Evolutionary conservation across 805 yeast genomes (phyloP).

Genomic region (Metschnikowia colocasiae): DNA sequence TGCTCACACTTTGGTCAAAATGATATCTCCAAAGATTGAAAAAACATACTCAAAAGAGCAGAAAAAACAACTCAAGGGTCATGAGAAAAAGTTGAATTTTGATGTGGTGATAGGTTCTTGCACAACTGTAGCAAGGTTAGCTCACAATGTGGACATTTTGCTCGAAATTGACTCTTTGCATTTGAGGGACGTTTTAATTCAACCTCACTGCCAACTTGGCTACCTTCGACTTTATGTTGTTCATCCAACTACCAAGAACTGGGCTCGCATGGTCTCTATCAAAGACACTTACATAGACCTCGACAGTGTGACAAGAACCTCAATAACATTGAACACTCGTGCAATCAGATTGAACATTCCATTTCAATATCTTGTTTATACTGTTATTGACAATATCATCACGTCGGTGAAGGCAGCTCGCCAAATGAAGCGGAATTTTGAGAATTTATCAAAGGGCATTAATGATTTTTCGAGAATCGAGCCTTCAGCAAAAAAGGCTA

Average conservation of each 20-base stretch:
- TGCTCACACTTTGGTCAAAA: slow-evolving; percentile 32
- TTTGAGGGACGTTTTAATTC: slow-evolving; percentile 22
- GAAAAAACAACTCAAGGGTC: slow-evolving; percentile 20
- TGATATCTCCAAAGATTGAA: slow-evolving; percentile 32
- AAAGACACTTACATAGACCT: slow-evolving; percentile 25
- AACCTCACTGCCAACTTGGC: slow-evolving; percentile 31
- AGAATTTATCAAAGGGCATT: slow-evolving; percentile 21
- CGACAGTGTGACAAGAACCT: slow-evolving; percentile 13
- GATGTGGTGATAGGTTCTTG: slow-evolving; percentile 32
- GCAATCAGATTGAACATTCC: slow-evolving; percentile 60
- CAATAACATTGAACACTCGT: slow-evolving; percentile 19
- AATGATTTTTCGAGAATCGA: slow-evolving; percentile 32
- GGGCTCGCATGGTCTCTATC: slow-evolving; percentile 37
- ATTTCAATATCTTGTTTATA: slow-evolving; percentile 67
- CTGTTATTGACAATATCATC: slow-evolving; percentile 74
- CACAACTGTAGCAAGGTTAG: slow-evolving; percentile 42
- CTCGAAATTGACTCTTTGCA: slow-evolving; percentile 40
- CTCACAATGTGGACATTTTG: slow-evolving; percentile 45
- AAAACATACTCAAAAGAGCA: slow-evolving; percentile 26
- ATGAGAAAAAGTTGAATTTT: slow-evolving; percentile 23
- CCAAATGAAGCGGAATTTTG: slow-evolving; percentile 54
- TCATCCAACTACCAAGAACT: slow-evolving; percentile 46
- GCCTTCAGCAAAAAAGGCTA: slow-evolving; percentile 37
- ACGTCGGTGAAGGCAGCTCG: slow-evolving; percentile 62
- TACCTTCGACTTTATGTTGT: slow-evolving; percentile 44